A percentile compares a stretch with the other conserved stretches of the same genome.
Conservation (phyloP, 441 rosid species). For the Hura crepitans region DNA sequence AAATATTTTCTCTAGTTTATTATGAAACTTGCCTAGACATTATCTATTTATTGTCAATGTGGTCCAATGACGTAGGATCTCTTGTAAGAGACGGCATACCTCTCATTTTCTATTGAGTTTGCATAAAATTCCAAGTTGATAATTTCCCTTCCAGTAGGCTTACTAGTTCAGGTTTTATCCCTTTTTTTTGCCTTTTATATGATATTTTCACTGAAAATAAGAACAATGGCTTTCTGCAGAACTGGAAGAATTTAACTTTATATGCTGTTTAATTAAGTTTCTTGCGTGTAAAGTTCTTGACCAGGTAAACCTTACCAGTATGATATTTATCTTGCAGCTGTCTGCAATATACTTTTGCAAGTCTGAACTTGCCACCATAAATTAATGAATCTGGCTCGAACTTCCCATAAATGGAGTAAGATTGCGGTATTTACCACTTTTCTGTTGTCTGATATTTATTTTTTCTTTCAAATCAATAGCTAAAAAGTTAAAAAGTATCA, state of each 20-base stretch:
- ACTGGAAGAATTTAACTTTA: background rate
- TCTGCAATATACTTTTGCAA: too few relatives aligned
- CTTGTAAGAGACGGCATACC: background rate
- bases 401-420: background rate
- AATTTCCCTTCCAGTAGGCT: conserved; percentile 3
- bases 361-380: too few relatives aligned
- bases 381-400: too few relatives aligned
- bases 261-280: background rate
- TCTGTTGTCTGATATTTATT: too few relatives aligned
- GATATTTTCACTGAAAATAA: background rate
- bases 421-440: too few relatives aligned
- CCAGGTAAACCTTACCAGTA: background rate
- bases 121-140: background rate
- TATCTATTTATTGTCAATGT: background rate
- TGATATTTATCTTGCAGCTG: too few relatives aligned
- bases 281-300: background rate
- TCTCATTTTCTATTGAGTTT: background rate
- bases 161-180: background rate
- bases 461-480: too few relatives aligned
- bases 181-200: background rate
- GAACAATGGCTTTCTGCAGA: background rate
- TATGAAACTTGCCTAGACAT: background rate
- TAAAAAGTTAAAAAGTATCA: too few relatives aligned
- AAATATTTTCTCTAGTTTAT: background rate
- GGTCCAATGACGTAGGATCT: background rate